A percentile compares a stretch with the other conserved stretches of the same genome.
Evolutionary conservation across 768 basidiomycete species (phyloP).

Genomic region (Mycena haematopus): DNA sequence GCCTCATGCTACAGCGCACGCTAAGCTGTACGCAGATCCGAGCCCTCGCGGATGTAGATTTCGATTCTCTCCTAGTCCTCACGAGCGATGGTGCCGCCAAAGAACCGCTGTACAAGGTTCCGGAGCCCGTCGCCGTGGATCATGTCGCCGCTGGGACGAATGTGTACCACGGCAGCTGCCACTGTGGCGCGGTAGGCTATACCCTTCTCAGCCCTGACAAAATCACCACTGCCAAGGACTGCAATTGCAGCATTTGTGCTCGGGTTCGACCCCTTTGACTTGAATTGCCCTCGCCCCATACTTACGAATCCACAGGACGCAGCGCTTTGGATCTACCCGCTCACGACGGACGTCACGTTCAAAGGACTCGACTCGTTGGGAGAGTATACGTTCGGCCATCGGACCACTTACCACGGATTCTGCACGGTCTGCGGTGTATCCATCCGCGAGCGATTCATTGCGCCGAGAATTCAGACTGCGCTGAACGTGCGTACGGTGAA

Average conservation of each 20-base stretch:
- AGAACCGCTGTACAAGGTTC: neutral
- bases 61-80: neutral
- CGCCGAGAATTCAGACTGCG: neutral
- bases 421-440: conserved; percentile 15
- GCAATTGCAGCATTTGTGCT: conserved; percentile 26
- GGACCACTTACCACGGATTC: conserved; percentile 2
- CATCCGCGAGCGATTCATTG: neutral
- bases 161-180: conserved; percentile 18
- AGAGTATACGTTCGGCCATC: conserved; percentile 14
- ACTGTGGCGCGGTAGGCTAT: conserved; percentile 21
- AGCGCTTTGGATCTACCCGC: conserved; percentile 17
- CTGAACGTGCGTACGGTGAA: conserved; percentile 3
- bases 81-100: conserved; percentile 3
- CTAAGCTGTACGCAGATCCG: conserved; percentile 5
- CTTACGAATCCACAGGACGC: no score
- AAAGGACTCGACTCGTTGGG: neutral
- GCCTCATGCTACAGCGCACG: neutral
- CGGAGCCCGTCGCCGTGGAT: conserved; percentile 1
- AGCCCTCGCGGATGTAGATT: conserved; percentile 11
- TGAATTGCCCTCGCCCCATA: no score
- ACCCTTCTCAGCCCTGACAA: neutral
- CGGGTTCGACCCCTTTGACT: neutral
- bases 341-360: neutral
- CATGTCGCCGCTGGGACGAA: conserved; percentile 8
- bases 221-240: neutral